phyloP scores from a whole-genome alignment of 208 protist species.

The Trypanosoma lewisi region DNA sequence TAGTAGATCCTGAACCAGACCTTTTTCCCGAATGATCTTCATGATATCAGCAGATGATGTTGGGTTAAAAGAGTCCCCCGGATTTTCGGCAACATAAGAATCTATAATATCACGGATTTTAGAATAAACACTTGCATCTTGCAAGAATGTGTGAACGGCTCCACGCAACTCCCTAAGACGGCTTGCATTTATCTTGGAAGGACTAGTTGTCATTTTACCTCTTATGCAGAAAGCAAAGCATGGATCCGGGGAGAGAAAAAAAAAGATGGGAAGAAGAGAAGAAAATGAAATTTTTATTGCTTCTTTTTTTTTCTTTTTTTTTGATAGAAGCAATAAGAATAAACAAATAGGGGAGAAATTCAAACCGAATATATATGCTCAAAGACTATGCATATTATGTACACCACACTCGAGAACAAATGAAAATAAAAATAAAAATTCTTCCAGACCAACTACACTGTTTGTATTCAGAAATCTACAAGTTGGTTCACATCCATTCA shows the following conservation, averaged over 20 bases:
- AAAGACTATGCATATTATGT: too few species aligned
- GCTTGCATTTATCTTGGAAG: constrained; percentile 30
- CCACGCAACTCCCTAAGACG: constrained; percentile 68
- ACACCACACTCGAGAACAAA: neutral
- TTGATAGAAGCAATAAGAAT: constrained; percentile 11
- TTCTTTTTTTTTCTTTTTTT: too few species aligned
- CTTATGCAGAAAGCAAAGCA: constrained; percentile 9
- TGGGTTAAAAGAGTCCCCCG: constrained; percentile 24
- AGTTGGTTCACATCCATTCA: constrained; percentile 18
- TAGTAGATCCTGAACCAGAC: constrained; percentile 78
- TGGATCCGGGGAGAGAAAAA: constrained; percentile 1
- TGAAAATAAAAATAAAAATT: constrained; percentile 5
- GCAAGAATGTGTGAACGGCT: constrained; percentile 82
- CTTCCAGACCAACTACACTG: neutral
- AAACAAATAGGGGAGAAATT: too few species aligned
- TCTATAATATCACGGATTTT: constrained; percentile 89
- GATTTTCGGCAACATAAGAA: constrained; percentile 74
- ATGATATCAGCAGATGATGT: constrained; percentile 75
- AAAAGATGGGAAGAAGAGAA: neutral
- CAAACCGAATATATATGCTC: too few species aligned
- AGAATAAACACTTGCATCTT: constrained; percentile 80
- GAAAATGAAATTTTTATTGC: constrained; percentile 6
- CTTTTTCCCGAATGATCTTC: constrained; percentile 80
- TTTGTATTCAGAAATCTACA: too few species aligned
- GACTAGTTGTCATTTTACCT: constrained; percentile 26